phyloP scores from a whole-genome alignment of 148 eudicot species.

The Persicaria tinctoria region DNA sequence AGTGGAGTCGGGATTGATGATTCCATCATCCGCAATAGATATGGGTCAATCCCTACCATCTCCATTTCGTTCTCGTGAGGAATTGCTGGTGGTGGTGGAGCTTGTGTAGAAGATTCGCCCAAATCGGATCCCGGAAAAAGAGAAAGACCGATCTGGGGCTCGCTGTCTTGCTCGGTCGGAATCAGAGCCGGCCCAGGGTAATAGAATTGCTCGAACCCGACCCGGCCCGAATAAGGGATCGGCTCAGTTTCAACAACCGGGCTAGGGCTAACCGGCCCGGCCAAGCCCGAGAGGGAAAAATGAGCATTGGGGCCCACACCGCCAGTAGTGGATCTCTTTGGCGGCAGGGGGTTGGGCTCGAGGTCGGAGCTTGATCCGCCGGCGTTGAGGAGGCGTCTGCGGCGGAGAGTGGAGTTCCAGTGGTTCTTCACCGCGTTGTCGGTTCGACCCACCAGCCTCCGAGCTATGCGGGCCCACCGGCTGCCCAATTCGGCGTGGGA shows the following conservation, averaged over 20 bases:
- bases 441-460: slow-evolving; percentile 42
- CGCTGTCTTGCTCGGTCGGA: background rate
- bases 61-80: no score
- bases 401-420: slow-evolving; percentile 51
- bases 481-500: slow-evolving; percentile 47
- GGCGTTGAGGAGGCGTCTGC: background rate
- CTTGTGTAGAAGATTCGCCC: background rate
- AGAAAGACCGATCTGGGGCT: background rate
- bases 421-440: slow-evolving; percentile 64
- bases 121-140: background rate
- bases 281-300: background rate
- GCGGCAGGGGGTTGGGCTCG: background rate
- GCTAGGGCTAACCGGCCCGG: background rate
- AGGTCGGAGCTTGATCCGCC: background rate
- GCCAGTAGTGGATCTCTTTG: background rate
- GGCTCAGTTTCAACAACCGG: background rate
- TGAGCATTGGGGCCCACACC: background rate
- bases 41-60: background rate
- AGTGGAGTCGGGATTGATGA: background rate
- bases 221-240: background rate
- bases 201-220: background rate
- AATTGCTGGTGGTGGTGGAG: background rate
- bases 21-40: background rate
- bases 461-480: slow-evolving; percentile 59
- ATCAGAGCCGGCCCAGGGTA: background rate